These are phyloP conservation scores for Mentha longifolia DNA, from an alignment of 257 asterid genomes.

Conservation along the genomic window DNA sequence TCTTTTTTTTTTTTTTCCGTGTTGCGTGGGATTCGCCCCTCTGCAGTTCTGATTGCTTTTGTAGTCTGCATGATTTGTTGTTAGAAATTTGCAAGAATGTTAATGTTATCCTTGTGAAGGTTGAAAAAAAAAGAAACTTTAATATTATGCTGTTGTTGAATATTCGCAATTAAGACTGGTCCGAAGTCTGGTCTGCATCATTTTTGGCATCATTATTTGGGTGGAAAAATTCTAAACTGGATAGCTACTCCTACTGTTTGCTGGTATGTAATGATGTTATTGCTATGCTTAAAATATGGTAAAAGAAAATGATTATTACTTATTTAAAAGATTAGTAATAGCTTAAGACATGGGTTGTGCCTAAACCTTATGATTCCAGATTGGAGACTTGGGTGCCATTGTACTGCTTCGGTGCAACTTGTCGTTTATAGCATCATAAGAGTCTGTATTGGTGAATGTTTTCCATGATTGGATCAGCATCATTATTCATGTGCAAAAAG, in stretches of 20 bases:
- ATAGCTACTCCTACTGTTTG: not conserved
- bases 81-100: not conserved
- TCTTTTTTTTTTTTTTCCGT: not conserved
- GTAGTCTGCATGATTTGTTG: slow-evolving; percentile 7
- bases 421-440: not conserved
- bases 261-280: slow-evolving; percentile 5
- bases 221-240: not conserved
- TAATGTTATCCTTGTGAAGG: not conserved
- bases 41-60: slow-evolving; percentile 21
- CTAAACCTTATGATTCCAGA: not conserved
- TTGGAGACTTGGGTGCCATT: not conserved
- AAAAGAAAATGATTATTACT: not conserved
- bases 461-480: not conserved
- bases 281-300: not conserved
- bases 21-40: not conserved
- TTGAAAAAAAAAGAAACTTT: not conserved
- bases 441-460: not conserved
- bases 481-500: not conserved
- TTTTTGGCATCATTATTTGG: slow-evolving; percentile 1
- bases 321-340: not conserved
- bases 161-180: slow-evolving; percentile 14
- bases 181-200: not conserved
- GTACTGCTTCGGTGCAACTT: slow-evolving; percentile 17
- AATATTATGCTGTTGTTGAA: not conserved
- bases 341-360: not conserved